phyloP scores from a whole-genome alignment of 805 yeast genomes.

The Diddensiella santjacobensis region DNA sequence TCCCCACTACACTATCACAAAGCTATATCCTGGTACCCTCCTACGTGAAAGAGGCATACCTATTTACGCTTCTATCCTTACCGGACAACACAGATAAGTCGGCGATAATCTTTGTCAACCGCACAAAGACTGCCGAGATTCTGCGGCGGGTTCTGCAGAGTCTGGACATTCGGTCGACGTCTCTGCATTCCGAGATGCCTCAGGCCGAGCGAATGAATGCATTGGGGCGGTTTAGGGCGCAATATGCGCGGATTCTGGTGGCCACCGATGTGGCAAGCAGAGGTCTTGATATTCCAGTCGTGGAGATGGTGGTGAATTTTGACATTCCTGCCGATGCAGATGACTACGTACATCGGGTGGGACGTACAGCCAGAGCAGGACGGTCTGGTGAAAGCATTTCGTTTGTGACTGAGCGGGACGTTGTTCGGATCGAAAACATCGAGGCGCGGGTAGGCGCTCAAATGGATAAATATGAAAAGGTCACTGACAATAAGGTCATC shows the following conservation, averaged over 20 bases:
- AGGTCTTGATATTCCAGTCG: constrained; percentile 94
- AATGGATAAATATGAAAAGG: constrained; percentile 68
- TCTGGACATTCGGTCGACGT: constrained; percentile 76
- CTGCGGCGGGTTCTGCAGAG: constrained; percentile 70
- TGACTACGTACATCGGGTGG: constrained; percentile 93
- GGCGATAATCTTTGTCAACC: constrained; percentile 84
- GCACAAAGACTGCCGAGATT: constrained; percentile 87
- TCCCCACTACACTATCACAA: constrained; percentile 68
- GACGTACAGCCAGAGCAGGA: constrained; percentile 99
- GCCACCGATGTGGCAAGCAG: constrained; percentile 98
- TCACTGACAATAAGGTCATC: constrained; percentile 74
- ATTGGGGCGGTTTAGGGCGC: constrained; percentile 87
- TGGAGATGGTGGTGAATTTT: constrained; percentile 82
- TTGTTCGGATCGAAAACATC: constrained; percentile 73
- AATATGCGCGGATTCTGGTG: constrained; percentile 85
- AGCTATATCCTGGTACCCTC: constrained; percentile 76
- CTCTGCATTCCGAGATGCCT: constrained; percentile 92
- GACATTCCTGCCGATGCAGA: constrained; percentile 96
- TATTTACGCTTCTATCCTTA: constrained; percentile 61
- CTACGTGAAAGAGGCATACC: constrained; percentile 84
- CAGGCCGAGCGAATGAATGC: constrained; percentile 90
- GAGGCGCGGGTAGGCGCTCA: constrained; percentile 79
- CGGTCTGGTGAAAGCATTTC: constrained; percentile 79
- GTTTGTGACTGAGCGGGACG: constrained; percentile 81
- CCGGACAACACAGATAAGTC: constrained; percentile 62